phyloP scores from a whole-genome alignment of 441 rosid species.

The Corymbia calophylla region DNA sequence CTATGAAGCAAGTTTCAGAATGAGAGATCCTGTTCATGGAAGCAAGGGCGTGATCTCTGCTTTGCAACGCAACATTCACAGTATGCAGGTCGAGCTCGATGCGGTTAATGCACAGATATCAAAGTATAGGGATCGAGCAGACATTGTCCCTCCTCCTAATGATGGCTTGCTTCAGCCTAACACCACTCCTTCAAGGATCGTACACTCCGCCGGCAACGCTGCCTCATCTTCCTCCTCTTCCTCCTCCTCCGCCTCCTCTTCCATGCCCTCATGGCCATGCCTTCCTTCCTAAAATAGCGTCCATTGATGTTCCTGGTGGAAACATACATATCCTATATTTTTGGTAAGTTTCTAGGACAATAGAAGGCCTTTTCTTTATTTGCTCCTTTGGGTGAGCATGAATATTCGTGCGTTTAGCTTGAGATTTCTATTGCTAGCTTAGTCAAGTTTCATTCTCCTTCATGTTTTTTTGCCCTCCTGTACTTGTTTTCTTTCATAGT shows the following conservation, averaged over 20 bases:
- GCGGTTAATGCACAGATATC: background rate
- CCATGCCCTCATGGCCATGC: background rate
- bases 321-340: background rate
- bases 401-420: background rate
- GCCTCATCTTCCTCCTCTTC: conserved; percentile 5
- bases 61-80: background rate
- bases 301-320: background rate
- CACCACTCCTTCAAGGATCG: background rate
- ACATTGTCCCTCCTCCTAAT: background rate
- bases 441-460: background rate
- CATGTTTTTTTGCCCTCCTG: background rate
- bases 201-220: background rate
- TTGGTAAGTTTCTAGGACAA: background rate
- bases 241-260: background rate
- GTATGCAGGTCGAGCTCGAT: background rate
- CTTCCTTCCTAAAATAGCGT: background rate
- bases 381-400: background rate
- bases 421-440: background rate
- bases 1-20: background rate
- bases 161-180: background rate
- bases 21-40: background rate
- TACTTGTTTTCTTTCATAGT: background rate
- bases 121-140: background rate
- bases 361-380: background rate
- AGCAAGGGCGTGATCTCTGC: background rate